Conservation (phyloP, 1,139 yeast species). For the Yamadazyma siamensis region DNA sequence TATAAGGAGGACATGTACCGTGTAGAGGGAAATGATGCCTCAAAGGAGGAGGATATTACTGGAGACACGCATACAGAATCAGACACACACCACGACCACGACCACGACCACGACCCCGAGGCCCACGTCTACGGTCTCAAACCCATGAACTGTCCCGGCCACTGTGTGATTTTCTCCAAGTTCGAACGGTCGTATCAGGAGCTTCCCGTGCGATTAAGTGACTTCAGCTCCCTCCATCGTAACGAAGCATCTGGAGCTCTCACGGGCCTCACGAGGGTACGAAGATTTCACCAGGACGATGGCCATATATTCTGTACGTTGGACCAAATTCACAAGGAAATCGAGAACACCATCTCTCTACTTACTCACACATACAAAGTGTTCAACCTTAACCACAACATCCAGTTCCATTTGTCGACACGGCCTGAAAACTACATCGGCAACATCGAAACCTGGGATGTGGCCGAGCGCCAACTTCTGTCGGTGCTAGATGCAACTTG, state of each 20-base stretch:
- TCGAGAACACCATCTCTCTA: constrained; percentile 67
- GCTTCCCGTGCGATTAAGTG: constrained; percentile 84
- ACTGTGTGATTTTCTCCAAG: constrained; percentile 79
- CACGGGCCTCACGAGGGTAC: constrained; percentile 89
- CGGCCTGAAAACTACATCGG: constrained; percentile 82
- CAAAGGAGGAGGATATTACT: constrained; percentile 17
- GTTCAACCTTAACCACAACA: constrained; percentile 61
- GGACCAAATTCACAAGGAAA: constrained; percentile 78
- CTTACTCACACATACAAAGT: constrained; percentile 75
- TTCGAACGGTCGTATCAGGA: constrained; percentile 88
- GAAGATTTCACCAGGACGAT: constrained; percentile 98
- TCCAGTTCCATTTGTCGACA: constrained; percentile 78
- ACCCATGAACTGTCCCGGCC: constrained; percentile 99
- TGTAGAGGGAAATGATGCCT: constrained; percentile 49
- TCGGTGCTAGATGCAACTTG: constrained; percentile 58
- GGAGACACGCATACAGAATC: too few species aligned
- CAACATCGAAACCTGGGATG: constrained; percentile 75
- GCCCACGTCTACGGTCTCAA: constrained; percentile 66
- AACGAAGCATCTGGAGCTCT: constrained; percentile 95
- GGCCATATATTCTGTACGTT: constrained; percentile 93
- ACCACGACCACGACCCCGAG: constrained; percentile 15
- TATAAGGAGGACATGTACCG: constrained; percentile 93
- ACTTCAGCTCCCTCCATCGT: constrained; percentile 91
- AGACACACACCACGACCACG: constrained; percentile 23
- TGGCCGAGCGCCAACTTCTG: constrained; percentile 73